These are phyloP conservation scores for Nematocida sp. DNA, from an alignment of 371 early-diverging fungal species.

Conservation along the genomic window DNA sequence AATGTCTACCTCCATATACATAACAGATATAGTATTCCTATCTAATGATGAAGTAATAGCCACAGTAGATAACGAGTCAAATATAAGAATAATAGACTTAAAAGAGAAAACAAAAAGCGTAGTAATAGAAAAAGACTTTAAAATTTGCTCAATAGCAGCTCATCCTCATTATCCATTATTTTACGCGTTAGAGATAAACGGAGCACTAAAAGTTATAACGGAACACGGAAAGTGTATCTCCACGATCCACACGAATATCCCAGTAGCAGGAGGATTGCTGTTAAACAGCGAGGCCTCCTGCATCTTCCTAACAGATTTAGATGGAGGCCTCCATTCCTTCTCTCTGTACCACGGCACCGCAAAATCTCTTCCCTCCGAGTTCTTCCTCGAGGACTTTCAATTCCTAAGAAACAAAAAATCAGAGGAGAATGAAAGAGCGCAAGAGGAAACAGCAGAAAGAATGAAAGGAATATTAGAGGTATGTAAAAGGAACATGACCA, in stretches of 20 bases:
- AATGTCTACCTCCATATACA: constrained; percentile 30
- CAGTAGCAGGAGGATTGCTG: constrained; percentile 28
- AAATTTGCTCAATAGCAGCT: constrained; percentile 25
- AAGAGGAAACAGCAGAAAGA: not conserved
- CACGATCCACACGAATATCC: constrained; percentile 5
- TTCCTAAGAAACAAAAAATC: constrained; percentile 2
- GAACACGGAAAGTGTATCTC: constrained; percentile 2
- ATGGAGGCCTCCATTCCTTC: constrained; percentile 29
- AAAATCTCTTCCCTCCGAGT: constrained; percentile 14
- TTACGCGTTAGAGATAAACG: constrained; percentile 42
- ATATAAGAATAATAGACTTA: constrained; percentile 31
- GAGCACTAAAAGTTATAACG: constrained; percentile 19
- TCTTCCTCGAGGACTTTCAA: constrained; percentile 19
- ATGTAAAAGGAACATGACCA: constrained; percentile 6
- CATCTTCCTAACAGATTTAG: constrained; percentile 40
- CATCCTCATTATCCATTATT: constrained; percentile 26
- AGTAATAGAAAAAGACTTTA: constrained; percentile 45
- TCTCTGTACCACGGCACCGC: not conserved
- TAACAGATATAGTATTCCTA: constrained; percentile 32
- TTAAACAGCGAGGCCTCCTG: constrained; percentile 14
- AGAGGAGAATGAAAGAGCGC: not conserved
- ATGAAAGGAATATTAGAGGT: constrained; percentile 7
- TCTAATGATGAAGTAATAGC: constrained; percentile 10
- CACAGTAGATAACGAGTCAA: constrained; percentile 47
- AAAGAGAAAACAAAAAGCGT: not conserved